These are phyloP conservation scores for Cronartium ribicola DNA, from an alignment of 1,284 basidiomycete genomes.

Conservation along the genomic window DNA sequence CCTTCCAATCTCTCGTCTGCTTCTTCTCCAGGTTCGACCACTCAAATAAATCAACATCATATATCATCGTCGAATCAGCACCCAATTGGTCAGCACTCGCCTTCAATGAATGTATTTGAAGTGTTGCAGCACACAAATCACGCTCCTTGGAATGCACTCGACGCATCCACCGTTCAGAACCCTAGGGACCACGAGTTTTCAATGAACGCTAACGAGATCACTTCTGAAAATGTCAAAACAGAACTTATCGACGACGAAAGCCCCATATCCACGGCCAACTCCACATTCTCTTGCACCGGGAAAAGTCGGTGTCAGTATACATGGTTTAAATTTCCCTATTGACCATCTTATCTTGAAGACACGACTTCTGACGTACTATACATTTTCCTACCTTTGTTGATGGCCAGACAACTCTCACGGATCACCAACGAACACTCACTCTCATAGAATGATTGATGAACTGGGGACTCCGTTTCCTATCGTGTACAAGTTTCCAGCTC, in stretches of 20 bases:
- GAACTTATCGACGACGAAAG: slow-evolving; percentile 12
- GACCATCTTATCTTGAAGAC: not conserved
- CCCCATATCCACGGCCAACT: slow-evolving; percentile 21
- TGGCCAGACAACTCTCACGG: not conserved
- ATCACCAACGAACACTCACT: not conserved
- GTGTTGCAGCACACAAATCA: slow-evolving; percentile 5
- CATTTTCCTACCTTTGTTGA: not conserved
- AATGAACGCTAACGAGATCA: not conserved
- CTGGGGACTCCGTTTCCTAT: not conserved
- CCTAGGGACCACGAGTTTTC: not conserved
- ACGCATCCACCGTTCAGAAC: not conserved
- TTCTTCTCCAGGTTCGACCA: not conserved
- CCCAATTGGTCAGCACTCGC: slow-evolving; percentile 3
- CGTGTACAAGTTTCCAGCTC: not conserved
- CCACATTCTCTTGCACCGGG: slow-evolving; percentile 13
- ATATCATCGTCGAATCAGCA: not conserved
- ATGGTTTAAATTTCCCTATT: not conserved
- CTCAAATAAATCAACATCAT: not conserved
- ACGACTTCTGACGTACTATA: not conserved
- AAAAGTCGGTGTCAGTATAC: not conserved
- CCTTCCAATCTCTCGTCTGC: not conserved
- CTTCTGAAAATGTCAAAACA: not conserved
- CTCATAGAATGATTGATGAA: not conserved
- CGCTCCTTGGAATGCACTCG: slow-evolving; percentile 13
- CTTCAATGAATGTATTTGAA: slow-evolving; percentile 3